Evolutionary conservation across 768 basidiomycete species (phyloP).

Genomic region (Asterophora parasitica): DNA sequence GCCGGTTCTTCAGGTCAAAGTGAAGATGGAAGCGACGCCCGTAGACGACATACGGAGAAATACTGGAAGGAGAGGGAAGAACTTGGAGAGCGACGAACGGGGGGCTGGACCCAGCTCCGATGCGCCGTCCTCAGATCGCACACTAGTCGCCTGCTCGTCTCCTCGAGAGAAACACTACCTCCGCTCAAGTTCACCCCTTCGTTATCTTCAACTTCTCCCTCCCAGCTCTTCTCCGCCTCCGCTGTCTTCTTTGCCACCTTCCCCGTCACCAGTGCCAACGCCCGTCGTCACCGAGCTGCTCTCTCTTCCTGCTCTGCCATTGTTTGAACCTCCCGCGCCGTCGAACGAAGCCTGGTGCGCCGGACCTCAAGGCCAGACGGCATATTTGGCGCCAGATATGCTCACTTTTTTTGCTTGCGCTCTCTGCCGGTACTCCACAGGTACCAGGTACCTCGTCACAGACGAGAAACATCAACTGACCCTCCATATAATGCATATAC

Average conservation of each 20-base stretch:
- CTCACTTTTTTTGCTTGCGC: conserved; percentile 5
- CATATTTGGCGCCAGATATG: too few relatives aligned
- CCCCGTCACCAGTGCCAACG: background rate
- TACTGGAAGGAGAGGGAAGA: background rate
- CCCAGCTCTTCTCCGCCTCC: conserved; percentile 8
- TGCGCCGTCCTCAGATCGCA: background rate
- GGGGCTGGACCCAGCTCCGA: background rate
- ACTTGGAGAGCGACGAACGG: background rate
- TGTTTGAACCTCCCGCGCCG: background rate
- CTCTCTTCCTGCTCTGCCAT: background rate
- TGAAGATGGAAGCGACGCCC: background rate
- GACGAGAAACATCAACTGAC: background rate
- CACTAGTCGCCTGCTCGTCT: too few relatives aligned
- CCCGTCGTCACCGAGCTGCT: background rate
- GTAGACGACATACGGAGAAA: background rate
- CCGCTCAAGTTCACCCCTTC: background rate
- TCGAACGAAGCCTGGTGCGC: too few relatives aligned
- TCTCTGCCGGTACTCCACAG: conserved; percentile 11
- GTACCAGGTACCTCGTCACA: background rate
- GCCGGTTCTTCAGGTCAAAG: conserved; percentile 14
- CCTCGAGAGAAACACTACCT: background rate
- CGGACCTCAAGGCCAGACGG: too few relatives aligned
- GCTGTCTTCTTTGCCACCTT: background rate
- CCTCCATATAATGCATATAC: background rate
- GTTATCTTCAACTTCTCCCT: conserved; percentile 3